Evolutionary conservation across 2,329 filamentous ascomycete genomes (phyloP).

Genomic region (Talaromyces sp.): DNA sequence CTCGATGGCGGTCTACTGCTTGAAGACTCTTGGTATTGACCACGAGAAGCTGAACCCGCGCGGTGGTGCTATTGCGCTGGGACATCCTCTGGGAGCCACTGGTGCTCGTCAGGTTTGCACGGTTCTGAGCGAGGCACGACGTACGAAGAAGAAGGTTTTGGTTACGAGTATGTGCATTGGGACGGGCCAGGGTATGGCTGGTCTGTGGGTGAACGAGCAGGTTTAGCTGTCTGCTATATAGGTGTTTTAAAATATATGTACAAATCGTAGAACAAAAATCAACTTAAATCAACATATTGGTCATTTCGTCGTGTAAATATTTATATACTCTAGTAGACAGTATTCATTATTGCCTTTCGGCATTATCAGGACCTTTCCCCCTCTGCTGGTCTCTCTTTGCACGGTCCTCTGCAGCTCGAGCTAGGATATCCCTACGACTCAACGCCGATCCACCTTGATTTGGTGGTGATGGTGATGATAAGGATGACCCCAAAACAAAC

Average conservation of each 20-base stretch:
- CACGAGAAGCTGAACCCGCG: slow-evolving; percentile 81
- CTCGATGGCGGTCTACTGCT: slow-evolving; percentile 94
- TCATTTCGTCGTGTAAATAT: neutral
- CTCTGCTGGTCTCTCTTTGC: slow-evolving; percentile 48
- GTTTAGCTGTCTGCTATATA: slow-evolving; percentile 14
- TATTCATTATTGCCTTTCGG: neutral
- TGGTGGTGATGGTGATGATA: neutral
- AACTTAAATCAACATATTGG: neutral
- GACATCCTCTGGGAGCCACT: slow-evolving; percentile 86
- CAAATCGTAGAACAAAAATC: neutral
- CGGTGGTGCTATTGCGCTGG: slow-evolving; percentile 87
- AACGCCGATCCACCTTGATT: slow-evolving; percentile 26
- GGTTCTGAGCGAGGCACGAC: slow-evolving; percentile 76
- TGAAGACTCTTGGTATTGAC: slow-evolving; percentile 61
- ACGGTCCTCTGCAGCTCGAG: slow-evolving; percentile 67
- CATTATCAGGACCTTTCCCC: slow-evolving; percentile 19
- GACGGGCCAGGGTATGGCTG: slow-evolving; percentile 64
- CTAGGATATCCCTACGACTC: slow-evolving; percentile 69
- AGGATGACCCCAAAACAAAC: slow-evolving; percentile 59
- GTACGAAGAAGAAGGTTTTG: slow-evolving; percentile 83
- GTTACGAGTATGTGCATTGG: slow-evolving; percentile 87
- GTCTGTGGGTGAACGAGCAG: slow-evolving; percentile 63
- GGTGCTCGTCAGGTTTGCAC: slow-evolving; percentile 89
- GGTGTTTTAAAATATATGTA: neutral
- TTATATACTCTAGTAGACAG: neutral